These are phyloP conservation scores for Saitoella complicata DNA, from an alignment of 805 yeast genomes.

Conservation along the genomic window DNA sequence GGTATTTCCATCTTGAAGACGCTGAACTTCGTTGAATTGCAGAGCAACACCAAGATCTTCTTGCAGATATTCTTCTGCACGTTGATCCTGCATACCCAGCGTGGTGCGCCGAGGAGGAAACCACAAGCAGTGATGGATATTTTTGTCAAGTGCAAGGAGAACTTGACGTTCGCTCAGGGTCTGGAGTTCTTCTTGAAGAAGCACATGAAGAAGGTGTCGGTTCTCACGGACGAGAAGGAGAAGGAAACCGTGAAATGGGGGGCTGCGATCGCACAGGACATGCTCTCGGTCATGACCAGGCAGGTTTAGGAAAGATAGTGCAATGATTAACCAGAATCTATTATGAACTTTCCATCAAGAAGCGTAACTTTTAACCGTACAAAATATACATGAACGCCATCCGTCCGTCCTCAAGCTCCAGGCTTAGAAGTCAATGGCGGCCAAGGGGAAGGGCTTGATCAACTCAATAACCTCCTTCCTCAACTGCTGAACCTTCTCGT, in stretches of 20 bases:
- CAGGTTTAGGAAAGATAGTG: no score
- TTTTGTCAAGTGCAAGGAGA: slow-evolving; percentile 40
- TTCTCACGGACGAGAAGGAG: slow-evolving; percentile 24
- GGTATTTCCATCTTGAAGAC: slow-evolving; percentile 46
- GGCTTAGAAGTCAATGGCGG: background rate
- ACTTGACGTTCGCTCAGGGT: slow-evolving; percentile 45
- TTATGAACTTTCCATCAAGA: no score
- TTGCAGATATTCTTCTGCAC: slow-evolving; percentile 4
- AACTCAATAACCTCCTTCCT: slow-evolving; percentile 53
- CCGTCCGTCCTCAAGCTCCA: no score
- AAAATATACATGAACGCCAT: no score
- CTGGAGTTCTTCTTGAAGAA: slow-evolving; percentile 41
- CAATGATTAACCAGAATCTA: no score
- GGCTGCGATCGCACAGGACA: slow-evolving; percentile 33
- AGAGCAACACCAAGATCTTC: slow-evolving; percentile 8
- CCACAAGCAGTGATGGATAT: slow-evolving; percentile 27
- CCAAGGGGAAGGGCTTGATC: slow-evolving; percentile 52
- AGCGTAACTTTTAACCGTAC: no score
- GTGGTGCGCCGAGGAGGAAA: slow-evolving; percentile 30
- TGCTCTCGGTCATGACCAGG: no score
- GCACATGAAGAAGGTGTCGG: slow-evolving; percentile 26
- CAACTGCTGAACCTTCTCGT: slow-evolving; percentile 42
- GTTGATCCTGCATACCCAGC: slow-evolving; percentile 9
- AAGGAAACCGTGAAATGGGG: slow-evolving; percentile 53
- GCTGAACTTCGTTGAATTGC: slow-evolving; percentile 10